Evolutionary conservation across 176 grass and related monocot species (phyloP).

Genomic region (Eragrostis curvula): DNA sequence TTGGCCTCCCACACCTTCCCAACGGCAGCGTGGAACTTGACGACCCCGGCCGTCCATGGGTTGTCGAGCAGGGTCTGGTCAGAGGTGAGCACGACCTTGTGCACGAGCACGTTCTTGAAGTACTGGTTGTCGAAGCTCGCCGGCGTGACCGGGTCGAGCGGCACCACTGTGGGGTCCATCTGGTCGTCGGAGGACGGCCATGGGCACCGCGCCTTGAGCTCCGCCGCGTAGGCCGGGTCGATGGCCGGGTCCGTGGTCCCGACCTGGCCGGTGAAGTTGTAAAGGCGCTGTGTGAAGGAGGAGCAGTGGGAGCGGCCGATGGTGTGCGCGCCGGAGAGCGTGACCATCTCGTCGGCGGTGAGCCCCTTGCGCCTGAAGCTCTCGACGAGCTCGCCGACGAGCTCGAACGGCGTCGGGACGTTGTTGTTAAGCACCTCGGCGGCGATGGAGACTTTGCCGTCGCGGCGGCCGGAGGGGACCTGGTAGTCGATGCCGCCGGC

Average conservation of each 20-base stretch:
- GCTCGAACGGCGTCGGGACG: conserved; percentile 18
- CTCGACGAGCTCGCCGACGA: neutral
- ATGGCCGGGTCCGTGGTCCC: conserved; percentile 36
- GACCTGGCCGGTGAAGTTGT: conserved; percentile 34
- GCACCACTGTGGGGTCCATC: conserved; percentile 19
- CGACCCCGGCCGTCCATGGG: neutral
- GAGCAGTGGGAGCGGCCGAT: too few species aligned
- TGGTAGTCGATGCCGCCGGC: conserved; percentile 40
- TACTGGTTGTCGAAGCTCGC: conserved; percentile 48
- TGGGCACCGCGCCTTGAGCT: conserved; percentile 32
- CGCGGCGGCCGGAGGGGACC: conserved; percentile 52
- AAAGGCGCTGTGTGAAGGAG: conserved; percentile 13
- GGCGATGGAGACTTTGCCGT: conserved; percentile 40
- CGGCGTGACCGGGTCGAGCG: conserved; percentile 24
- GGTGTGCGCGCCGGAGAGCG: too few species aligned
- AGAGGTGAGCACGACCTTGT: conserved; percentile 37
- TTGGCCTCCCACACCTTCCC: conserved; percentile 14
- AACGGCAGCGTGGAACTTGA: neutral
- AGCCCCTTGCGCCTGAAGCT: conserved; percentile 21
- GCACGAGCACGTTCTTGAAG: conserved; percentile 51
- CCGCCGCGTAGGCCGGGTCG: neutral
- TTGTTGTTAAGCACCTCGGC: conserved; percentile 42
- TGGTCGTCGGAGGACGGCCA: neutral
- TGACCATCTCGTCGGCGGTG: too few species aligned
- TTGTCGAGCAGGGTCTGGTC: conserved; percentile 48